These are phyloP conservation scores for Fusarium haematococcum DNA, from an alignment of 2,329 filamentous ascomycete species.

Conservation along the genomic window DNA sequence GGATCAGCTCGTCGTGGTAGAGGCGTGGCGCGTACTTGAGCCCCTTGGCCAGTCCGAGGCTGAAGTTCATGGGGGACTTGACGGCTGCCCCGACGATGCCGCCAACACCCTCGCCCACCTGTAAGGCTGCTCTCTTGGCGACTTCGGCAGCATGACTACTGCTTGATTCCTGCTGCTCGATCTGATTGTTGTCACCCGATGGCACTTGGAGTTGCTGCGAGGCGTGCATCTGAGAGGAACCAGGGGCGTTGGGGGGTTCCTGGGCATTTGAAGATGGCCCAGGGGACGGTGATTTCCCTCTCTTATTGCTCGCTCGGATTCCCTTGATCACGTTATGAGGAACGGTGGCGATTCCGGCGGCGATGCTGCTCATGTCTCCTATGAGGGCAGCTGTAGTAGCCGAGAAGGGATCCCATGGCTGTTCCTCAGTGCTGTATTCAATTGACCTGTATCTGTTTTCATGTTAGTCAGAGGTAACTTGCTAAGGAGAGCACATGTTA, in stretches of 20 bases:
- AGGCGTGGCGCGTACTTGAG: neutral
- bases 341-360: neutral
- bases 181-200: neutral
- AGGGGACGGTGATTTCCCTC: neutral
- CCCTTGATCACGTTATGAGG: neutral
- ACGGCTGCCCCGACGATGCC: neutral
- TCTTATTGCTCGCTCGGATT: neutral
- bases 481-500: neutral
- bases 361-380: neutral
- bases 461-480: slow-evolving; percentile 6
- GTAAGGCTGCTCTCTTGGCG: neutral
- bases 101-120: neutral
- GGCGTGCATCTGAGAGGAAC: neutral
- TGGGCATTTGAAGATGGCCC: neutral
- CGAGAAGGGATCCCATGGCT: slow-evolving; percentile 83
- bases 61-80: neutral
- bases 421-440: slow-evolving; percentile 83
- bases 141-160: neutral
- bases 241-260: neutral
- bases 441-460: slow-evolving; percentile 60
- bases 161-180: neutral
- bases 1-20: neutral
- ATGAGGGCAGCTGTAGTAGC: slow-evolving; percentile 53
- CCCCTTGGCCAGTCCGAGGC: neutral
- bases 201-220: neutral